Evolutionary conservation across 495 filamentous ascomycete genomes (phyloP).

Genomic region (Pyrenula massariospora): DNA sequence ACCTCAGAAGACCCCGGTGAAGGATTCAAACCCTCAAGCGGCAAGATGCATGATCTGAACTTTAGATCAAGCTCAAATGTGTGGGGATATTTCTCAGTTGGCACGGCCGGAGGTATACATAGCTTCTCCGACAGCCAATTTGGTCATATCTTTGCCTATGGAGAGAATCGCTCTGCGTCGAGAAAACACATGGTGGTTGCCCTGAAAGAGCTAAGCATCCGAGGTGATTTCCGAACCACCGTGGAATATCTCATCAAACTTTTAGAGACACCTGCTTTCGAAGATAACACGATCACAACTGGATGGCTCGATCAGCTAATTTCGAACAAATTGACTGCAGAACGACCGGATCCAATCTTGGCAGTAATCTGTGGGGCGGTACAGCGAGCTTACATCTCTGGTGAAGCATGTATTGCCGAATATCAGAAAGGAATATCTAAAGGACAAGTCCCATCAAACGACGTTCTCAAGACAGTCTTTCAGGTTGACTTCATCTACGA

Average conservation of each 20-base stretch:
- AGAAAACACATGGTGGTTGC: conserved; percentile 99
- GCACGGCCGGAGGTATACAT: conserved; percentile 92
- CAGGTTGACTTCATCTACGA: conserved; percentile 99
- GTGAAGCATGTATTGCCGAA: conserved; percentile 74
- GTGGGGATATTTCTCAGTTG: conserved; percentile 99
- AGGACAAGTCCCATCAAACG: conserved; percentile 92
- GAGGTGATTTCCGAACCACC: conserved; percentile 96
- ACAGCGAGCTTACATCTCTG: conserved; percentile 87
- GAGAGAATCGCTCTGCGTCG: conserved; percentile 89
- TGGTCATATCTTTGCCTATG: conserved; percentile 98
- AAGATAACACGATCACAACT: conserved; percentile 98
- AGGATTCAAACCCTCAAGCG: conserved; percentile 98
- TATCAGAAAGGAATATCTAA: conserved; percentile 87
- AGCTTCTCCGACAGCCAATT: conserved; percentile 99
- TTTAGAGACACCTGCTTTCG: conserved; percentile 94
- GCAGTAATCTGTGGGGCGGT: conserved; percentile 91
- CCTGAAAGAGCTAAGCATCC: conserved; percentile 96
- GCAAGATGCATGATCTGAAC: conserved; percentile 98
- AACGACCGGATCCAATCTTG: conserved; percentile 84
- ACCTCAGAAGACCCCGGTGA: conserved; percentile 98
- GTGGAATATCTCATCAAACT: conserved; percentile 99
- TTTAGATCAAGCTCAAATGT: conserved; percentile 98
- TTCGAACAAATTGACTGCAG: conserved; percentile 91
- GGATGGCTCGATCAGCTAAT: conserved; percentile 99
- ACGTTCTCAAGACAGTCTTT: conserved; percentile 96